These are phyloP conservation scores for Diaporthe sp. DNA, from an alignment of 2,329 filamentous ascomycete species.

Conservation along the genomic window DNA sequence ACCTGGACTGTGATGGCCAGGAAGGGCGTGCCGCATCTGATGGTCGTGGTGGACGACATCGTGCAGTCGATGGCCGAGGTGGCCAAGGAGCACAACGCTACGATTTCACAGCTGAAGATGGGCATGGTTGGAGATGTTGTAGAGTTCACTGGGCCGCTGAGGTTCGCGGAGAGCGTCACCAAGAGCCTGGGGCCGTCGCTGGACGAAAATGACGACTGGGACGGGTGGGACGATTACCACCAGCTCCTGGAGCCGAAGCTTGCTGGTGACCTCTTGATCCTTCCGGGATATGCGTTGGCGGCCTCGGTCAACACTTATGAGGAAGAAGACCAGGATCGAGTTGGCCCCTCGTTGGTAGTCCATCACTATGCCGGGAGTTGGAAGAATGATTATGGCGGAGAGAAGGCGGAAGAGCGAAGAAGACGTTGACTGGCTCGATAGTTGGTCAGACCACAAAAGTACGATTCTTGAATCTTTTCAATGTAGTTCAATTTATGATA, in stretches of 20 bases:
- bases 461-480: background rate
- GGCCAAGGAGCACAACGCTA: constrained; percentile 26
- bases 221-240: background rate
- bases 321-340: constrained; percentile 27
- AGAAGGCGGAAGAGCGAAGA: background rate
- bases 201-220: constrained; percentile 27
- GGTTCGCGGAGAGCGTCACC: constrained; percentile 39
- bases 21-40: constrained; percentile 40
- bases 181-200: constrained; percentile 25
- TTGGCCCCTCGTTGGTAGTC: constrained; percentile 1
- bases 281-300: constrained; percentile 10
- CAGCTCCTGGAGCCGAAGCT: constrained; percentile 28
- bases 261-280: constrained; percentile 16
- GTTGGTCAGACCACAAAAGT: background rate
- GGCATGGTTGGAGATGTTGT: constrained; percentile 43
- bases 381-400: constrained; percentile 34
- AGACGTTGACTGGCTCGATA: background rate
- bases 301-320: constrained; percentile 42
- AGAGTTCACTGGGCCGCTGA: constrained; percentile 42
- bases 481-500: background rate
- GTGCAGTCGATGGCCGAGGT: constrained; percentile 10
- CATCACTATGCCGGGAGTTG: constrained; percentile 34
- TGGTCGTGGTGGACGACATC: constrained; percentile 42
- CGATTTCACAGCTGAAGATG: constrained; percentile 36
- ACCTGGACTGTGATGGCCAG: constrained; percentile 43